Conservation (phyloP, 2,329 filamentous ascomycete species). For the Cadophora malorum region DNA sequence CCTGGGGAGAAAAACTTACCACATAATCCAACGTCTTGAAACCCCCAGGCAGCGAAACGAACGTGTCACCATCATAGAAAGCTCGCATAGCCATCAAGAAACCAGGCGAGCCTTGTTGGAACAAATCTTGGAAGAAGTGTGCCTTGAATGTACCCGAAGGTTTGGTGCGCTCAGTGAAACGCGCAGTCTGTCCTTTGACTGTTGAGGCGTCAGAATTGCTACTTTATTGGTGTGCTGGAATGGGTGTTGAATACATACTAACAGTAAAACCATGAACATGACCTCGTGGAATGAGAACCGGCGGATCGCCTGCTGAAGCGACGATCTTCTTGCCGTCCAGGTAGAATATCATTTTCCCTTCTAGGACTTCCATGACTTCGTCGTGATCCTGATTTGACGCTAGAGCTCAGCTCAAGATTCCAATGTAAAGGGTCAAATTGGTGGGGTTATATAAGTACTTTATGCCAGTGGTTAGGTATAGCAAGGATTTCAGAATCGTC, state of each 20-base stretch:
- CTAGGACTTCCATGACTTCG: conserved; percentile 29
- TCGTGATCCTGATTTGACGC: conserved; percentile 19
- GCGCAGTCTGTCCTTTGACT: conserved; percentile 22
- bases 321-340: conserved; percentile 26
- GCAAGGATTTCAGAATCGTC: conserved; percentile 22
- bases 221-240: not conserved
- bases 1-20: conserved; percentile 7
- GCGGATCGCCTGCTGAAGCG: conserved; percentile 24
- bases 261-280: conserved; percentile 25
- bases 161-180: conserved; percentile 20
- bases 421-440: not conserved
- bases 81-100: conserved; percentile 21
- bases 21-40: conserved; percentile 24
- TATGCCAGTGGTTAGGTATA: conserved; percentile 27
- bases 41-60: conserved; percentile 23
- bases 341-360: conserved; percentile 23
- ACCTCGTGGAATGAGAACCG: conserved; percentile 20
- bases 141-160: conserved; percentile 27
- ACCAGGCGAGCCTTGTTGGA: conserved; percentile 19
- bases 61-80: conserved; percentile 27
- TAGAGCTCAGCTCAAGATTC: not conserved
- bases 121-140: conserved; percentile 29
- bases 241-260: conserved; percentile 13
- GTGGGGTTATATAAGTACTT: not conserved
- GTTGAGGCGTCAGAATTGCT: not conserved